A percentile compares a stretch with the other conserved stretches of the same genome.
These are phyloP conservation scores for Sporothrix luriei DNA, from an alignment of 2,329 filamentous ascomycete genomes.

Conservation along the genomic window DNA sequence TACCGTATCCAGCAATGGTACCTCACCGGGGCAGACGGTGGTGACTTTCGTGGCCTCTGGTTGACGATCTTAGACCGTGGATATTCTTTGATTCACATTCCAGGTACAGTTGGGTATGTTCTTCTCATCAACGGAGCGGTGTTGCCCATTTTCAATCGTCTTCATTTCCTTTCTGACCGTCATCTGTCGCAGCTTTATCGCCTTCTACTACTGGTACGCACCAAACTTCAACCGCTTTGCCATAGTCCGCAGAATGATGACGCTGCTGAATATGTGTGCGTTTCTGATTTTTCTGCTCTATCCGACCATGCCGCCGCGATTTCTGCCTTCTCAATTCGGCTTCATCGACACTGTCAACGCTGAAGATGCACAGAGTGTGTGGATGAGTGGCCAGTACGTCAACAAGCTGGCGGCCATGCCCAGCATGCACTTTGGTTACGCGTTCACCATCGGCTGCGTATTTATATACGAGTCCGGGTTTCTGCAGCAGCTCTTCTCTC, in stretches of 20 bases:
- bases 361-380: slow-evolving; percentile 55
- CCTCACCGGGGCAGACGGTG: slow-evolving; percentile 46
- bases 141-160: not conserved
- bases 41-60: slow-evolving; percentile 42
- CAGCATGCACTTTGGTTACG: slow-evolving; percentile 60
- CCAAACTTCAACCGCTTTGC: slow-evolving; percentile 45
- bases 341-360: slow-evolving; percentile 57
- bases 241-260: slow-evolving; percentile 49
- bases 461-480: slow-evolving; percentile 57
- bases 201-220: slow-evolving; percentile 64
- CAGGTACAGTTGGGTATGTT: slow-evolving; percentile 51
- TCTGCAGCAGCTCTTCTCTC: slow-evolving; percentile 42
- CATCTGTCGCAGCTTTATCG: slow-evolving; percentile 55
- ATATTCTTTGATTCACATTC: slow-evolving; percentile 55
- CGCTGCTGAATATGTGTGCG: slow-evolving; percentile 62
- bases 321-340: slow-evolving; percentile 54
- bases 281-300: slow-evolving; percentile 65
- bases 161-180: not conserved
- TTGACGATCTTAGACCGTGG: slow-evolving; percentile 53
- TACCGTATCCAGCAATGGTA: slow-evolving; percentile 51
- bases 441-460: slow-evolving; percentile 57
- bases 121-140: not conserved
- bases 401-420: slow-evolving; percentile 63
- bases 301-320: slow-evolving; percentile 65
- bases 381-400: slow-evolving; percentile 59